phyloP scores from a whole-genome alignment of 1,284 basidiomycete genomes.

The Athelia sp. region DNA sequence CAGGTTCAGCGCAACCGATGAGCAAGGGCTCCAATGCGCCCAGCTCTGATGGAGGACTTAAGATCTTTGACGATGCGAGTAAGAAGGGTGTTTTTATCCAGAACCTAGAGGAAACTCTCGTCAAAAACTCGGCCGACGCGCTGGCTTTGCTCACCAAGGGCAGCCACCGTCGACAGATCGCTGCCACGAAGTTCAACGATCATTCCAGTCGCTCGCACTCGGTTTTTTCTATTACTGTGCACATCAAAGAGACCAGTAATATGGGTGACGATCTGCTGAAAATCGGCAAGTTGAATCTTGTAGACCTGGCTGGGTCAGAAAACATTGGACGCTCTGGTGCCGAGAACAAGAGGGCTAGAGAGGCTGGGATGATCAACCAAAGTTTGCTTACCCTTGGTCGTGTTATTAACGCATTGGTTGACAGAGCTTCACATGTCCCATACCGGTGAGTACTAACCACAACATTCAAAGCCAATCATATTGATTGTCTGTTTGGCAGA shows the following conservation, averaged over 20 bases:
- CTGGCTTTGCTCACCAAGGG: conserved; percentile 85
- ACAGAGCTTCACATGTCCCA: conserved; percentile 87
- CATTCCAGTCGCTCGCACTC: conserved; percentile 97
- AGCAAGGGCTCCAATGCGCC: conserved; percentile 47
- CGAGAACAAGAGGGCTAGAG: conserved; percentile 90
- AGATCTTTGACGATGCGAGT: conserved; percentile 89
- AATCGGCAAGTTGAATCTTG: conserved; percentile 95
- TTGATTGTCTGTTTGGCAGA: too few species aligned
- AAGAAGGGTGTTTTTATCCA: conserved; percentile 92
- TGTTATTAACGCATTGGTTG: conserved; percentile 96
- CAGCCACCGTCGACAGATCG: conserved; percentile 88
- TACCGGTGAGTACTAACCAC: conserved; percentile 63
- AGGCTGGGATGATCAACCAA: conserved; percentile 99
- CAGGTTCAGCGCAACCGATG: conserved; percentile 65
- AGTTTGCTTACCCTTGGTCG: conserved; percentile 93
- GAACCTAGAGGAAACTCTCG: conserved; percentile 88
- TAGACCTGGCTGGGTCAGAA: conserved; percentile 96
- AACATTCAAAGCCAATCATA: background rate
- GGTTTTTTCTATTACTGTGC: conserved; percentile 95
- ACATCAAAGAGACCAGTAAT: conserved; percentile 79
- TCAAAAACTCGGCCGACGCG: conserved; percentile 83
- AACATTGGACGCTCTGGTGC: conserved; percentile 97
- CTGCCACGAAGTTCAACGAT: conserved; percentile 97
- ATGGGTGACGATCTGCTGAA: conserved; percentile 87
- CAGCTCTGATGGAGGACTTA: conserved; percentile 51